Base-by-base conservation (phyloP, 2,329 filamentous ascomycete species). In the Talaromyces pinophilus region DNA sequence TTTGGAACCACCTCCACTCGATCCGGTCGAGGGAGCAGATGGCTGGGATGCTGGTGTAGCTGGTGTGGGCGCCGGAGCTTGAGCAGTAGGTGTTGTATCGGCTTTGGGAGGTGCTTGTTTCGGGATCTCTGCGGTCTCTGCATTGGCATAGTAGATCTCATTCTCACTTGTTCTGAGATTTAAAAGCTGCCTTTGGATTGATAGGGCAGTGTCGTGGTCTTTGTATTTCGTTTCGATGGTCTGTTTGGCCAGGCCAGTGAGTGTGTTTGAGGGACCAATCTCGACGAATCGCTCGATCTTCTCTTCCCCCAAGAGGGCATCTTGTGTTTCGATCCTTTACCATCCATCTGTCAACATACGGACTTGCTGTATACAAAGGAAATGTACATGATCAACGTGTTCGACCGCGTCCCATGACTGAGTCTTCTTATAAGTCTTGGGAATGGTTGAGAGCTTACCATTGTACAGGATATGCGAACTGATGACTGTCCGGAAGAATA, bases 251-350 rank as follows among this genome's bases (percentile, higher is more conserved):
- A 99, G 98, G 65, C 92, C 99, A 94, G 83, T 98, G 95, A 65
- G 95, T 98, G 83, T 99, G 95, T 81, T 98, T 98, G 95, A 95
- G 98, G 95, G 95, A 78, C 95, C 95, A 73, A 99, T 90, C 81
- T 99, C 95, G 74, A 99, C 95, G 76, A 99, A 95, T 77, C 95
- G 89, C 86, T 99, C 95, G 60, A 95, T 96, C 62, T 89, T 90
- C 83, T 96, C 95, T 81, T 97, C 93, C 71, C 91, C 94, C 73
- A 99, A 91, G 76, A 99, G 94, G 74, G 98, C 94, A 93, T 99
- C 95, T 83, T 99, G 95, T 64, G 95, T 99, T 83, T 99, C 95
- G 81, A 99, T 99, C 95, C 95, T 89, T n/a, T 30, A n/a, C 1
- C 1, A 33, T 11, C 5, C 13, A 2, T 50, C 17, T 33, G 50